Conservation (phyloP, 257 asterid genomes). For the Galeopsis tetrahit region DNA sequence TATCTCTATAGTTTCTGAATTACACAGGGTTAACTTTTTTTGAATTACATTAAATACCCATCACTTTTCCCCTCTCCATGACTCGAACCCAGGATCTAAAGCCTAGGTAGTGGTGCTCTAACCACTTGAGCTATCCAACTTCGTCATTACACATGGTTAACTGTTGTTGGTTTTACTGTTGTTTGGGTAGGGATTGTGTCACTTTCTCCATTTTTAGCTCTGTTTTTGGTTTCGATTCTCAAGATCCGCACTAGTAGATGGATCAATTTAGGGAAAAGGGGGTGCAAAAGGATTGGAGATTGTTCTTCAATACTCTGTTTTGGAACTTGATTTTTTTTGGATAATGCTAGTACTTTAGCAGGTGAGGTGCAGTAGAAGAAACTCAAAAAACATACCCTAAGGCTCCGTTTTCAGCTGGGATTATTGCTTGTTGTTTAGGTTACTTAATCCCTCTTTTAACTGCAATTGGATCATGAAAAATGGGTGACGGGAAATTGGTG, state of each 20-base stretch:
- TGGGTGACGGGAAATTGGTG: constrained; percentile 57
- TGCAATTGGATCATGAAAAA: constrained; percentile 57
- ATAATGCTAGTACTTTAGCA: constrained; percentile 70
- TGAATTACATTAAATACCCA: too few relatives aligned
- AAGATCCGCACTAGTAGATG: constrained; percentile 44
- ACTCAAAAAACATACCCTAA: constrained; percentile 62
- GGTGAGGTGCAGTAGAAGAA: constrained; percentile 78
- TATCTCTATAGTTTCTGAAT: too few relatives aligned
- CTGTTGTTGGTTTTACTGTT: constrained; percentile 46
- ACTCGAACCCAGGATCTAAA: too few relatives aligned
- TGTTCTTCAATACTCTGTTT: constrained; percentile 70
- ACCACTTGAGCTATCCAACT: too few relatives aligned
- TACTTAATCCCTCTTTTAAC: constrained; percentile 63
- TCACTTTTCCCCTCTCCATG: too few relatives aligned
- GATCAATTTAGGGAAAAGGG: constrained; percentile 63
- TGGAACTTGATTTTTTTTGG: constrained; percentile 80
- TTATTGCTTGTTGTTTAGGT: constrained; percentile 62
- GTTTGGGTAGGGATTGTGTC: constrained; percentile 47
- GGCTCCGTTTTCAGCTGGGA: constrained; percentile 55
- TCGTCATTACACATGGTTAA: constrained; percentile 46
- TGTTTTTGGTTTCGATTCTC: constrained; percentile 41
- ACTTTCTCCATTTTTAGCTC: constrained; percentile 44
- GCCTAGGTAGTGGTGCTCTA: too few relatives aligned
- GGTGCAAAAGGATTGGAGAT: constrained; percentile 61
- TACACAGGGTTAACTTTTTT: background rate